Evolutionary conservation across 306 rosid species (phyloP), one percentile per base, ranked within the genome.

Genomic region (Lathyrus aphaca): DNA sequence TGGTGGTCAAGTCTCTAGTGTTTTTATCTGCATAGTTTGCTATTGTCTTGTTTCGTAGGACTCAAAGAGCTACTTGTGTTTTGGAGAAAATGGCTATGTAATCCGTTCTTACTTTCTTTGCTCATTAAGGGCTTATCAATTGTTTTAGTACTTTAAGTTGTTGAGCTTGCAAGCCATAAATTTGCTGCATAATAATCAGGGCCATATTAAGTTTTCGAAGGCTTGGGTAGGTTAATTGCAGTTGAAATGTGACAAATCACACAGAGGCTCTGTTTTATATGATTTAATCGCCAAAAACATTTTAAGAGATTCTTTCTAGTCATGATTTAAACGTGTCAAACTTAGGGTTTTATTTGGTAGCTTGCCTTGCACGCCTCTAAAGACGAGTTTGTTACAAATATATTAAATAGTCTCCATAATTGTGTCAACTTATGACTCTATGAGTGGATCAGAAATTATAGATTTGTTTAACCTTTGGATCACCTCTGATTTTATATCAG

Each of bases 21-120:
- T 71, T 56, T 56, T 23, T 55, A 64, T 53, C 32, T 44, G 67
- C 64, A 43, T 63, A 62, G 43, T 62, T 60, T 44, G 58, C 27
- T 49, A 44, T 10, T 69, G 64, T 55, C 18, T 73, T 63, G 75
- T 73, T 79, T 44, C 21, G 29, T 15, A 44, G 51, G 32, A 21
- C 50, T 17, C 15, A 32, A 27, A 29, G 39, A 35, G 39, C 39
- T 35, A 35, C 38, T 32, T 32, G 38, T 32, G 2, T 32, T 32
- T 32, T 53, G 12, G 66, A 10, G 11, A 38, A 37, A 51, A 44
- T 32, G n/a, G 15, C 38, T 32, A 42, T 21, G 35, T 17, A 5
- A 5, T 51, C 53, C 10, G 25, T 46, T 46, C 17, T 15, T 6
- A 46, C 21, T 46, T 15, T 46, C 53, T 15, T 15, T 46, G 10